Evolutionary conservation across 2,329 filamentous ascomycete species (phyloP), one percentile per base, ranked within the genome.

Genomic region (Aspergillus sp.): DNA sequence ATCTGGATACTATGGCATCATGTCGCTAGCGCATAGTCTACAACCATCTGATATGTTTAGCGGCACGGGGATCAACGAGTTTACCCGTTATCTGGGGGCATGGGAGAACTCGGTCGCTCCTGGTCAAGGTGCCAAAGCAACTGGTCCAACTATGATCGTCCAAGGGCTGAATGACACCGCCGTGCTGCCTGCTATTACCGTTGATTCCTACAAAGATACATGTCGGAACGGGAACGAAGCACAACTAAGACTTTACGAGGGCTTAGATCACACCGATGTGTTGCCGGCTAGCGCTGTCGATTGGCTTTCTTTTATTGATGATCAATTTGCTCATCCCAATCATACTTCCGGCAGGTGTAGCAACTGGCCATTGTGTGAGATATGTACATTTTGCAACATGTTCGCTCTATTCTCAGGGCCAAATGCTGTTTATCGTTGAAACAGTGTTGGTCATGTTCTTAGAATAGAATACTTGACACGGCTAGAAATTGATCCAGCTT

Each of bases 281-380:
- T 7, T 59, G 6, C 36, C 54, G 11, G 53, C 54, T 4, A 53
- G 53, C 16, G 29, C 49, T 26, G 54, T 39, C 9, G 54, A 59
- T 10, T 57, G 53, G 53, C 18, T 56, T 16, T 16, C n/a, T 7
- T 59, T 52, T 22, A 18, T 59, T 22, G 9, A 24, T 50, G 20
- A 49, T 14, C 54, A 50, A 4, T 59, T 59, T 46, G 45, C 29
- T 16, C 18, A 46, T 6, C n/a, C 46, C 29, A 55, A 39, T 26
- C 14, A 6, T 18, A 51, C 31, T n/a, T 24, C n/a, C 4, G 29
- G 46, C 7, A 42, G 36, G 22, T 56, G 47, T 45, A 51, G 22
- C 20, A 56, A 11, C 11, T 16, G 24, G 24, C 1, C 24, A 24
- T 24, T 6, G 24, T 4, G 22, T 22, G 22, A 3, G 22, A 3